Base-by-base conservation (phyloP, 257 asterid species). In the Cordia subcordata region DNA sequence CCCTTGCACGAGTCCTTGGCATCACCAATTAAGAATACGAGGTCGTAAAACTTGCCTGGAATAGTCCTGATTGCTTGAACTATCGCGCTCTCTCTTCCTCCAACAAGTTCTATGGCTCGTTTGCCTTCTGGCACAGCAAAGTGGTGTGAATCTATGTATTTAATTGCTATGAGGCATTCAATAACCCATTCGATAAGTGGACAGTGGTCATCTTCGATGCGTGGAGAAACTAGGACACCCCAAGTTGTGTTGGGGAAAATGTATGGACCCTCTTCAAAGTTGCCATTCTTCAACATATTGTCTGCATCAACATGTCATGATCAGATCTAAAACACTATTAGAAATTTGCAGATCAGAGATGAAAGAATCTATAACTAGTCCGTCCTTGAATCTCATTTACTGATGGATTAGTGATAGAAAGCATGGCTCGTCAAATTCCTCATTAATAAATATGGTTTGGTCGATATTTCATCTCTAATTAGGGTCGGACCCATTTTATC, bases 211-310 rank as follows among this genome's bases (percentile, higher is more conserved):
- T 56, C 61, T 23, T 56, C 47, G 23, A 56, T 56, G 47, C 23
- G 44, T 14, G 61, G 61, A 13, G 61, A 47, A 14, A 56, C 15
- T n/a, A 56, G 44, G 44, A 56, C 61, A 4, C 61, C 61, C 44
- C 61, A 32, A 32, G 61, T 17, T 56, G 61, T 56, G 18, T 33
- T 33, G 18, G 61, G 61, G 61, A 56, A 56, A 1, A 56, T 56
- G 47, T 56, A 56, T 16, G 61, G 61, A 0, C 61, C 61, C 18
- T 56, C 61, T 56, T 56, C 61, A 9, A 56, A 56, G 47, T 56
- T 56, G 8, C 61, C 61, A 37, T 56, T 56, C 47, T 56, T 56
- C 13, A 56, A 32, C 21, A 56, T 13, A 15, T 56, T 56, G 17
- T 32, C 61, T 56, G 63, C 13, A 58, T 14, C 39, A 19, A 37